A percentile compares a stretch with the other conserved stretches of the same genome.
phyloP scores from a whole-genome alignment of 164 flowering plant genomes.

The Piper longum region DNA sequence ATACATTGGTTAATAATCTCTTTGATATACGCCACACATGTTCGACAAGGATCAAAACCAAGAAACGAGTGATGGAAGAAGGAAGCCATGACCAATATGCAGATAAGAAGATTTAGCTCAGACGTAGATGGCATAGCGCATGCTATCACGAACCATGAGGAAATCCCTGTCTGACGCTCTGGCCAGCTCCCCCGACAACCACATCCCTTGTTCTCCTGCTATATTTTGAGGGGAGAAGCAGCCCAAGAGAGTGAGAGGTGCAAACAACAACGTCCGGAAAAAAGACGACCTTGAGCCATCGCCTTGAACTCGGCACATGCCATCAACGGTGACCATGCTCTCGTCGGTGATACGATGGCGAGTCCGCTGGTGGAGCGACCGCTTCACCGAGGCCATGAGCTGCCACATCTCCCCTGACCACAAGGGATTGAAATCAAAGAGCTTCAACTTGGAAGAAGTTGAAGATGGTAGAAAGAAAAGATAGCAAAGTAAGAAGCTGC shows the following conservation, averaged over 20 bases:
- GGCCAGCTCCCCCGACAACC: conserved; percentile 35
- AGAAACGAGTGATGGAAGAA: background rate
- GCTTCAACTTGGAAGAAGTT: no score
- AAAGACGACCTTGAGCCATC: conserved; percentile 5
- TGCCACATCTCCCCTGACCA: conserved; percentile 18
- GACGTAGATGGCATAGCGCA: conserved; percentile 60
- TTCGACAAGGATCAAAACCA: background rate
- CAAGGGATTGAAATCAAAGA: no score
- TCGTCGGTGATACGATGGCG: conserved; percentile 51
- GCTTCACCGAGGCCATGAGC: conserved; percentile 14
- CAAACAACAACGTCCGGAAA: conserved; percentile 3
- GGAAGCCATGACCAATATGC: background rate
- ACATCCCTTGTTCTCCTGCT: conserved; percentile 29
- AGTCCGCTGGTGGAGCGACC: conserved; percentile 23
- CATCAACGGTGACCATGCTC: conserved; percentile 19
- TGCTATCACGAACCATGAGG: conserved; percentile 57
- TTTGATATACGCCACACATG: no score
- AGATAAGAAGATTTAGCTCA: conserved; percentile 7
- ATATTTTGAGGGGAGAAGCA: conserved; percentile 34
- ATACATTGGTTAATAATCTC: no score
- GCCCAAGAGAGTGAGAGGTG: conserved; percentile 20
- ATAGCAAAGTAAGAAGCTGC: no score
- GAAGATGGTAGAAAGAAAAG: no score
- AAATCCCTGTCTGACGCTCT: conserved; percentile 46
- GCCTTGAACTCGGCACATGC: background rate